phyloP scores from a whole-genome alignment of 2,329 filamentous ascomycete species.

The Allantophomopsis lycopodina region DNA sequence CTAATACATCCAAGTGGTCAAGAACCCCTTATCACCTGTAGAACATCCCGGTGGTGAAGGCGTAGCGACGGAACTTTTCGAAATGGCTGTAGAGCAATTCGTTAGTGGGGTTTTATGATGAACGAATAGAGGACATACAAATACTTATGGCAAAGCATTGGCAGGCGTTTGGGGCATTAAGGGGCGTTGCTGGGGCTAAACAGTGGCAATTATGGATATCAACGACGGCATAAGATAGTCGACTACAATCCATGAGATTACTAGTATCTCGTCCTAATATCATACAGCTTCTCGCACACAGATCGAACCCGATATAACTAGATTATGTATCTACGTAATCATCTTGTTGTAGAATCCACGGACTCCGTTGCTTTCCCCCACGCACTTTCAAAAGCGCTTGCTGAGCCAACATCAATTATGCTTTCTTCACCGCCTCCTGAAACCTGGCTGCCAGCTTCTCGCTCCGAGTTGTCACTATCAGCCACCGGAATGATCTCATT shows the following conservation, averaged over 20 bases:
- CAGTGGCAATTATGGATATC: too few species aligned
- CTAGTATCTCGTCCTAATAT: too few species aligned
- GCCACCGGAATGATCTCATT: conserved; percentile 36
- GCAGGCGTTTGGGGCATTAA: conserved; percentile 7
- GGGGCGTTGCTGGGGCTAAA: not conserved
- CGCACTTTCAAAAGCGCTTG: conserved; percentile 47
- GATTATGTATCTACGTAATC: not conserved
- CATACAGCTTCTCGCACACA: too few species aligned
- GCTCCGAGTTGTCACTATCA: conserved; percentile 7
- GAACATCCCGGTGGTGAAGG: conserved; percentile 56
- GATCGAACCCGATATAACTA: too few species aligned
- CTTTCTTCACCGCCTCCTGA: conserved; percentile 28
- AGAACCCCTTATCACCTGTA: conserved; percentile 54
- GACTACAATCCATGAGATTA: too few species aligned
- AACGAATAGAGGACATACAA: not conserved
- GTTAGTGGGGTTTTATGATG: conserved; percentile 46
- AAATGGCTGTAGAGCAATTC: conserved; percentile 64
- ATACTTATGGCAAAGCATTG: conserved; percentile 3
- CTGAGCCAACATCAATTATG: conserved; percentile 35
- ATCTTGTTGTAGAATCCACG: conserved; percentile 4
- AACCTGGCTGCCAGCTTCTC: conserved; percentile 7
- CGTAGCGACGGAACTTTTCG: conserved; percentile 59
- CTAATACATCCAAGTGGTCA: conserved; percentile 37
- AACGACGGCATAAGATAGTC: too few species aligned
- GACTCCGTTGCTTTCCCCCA: conserved; percentile 51